These are phyloP conservation scores for Coemansia sp. DNA, from an alignment of 192 early-diverging fungal genomes.

Conservation along the genomic window DNA sequence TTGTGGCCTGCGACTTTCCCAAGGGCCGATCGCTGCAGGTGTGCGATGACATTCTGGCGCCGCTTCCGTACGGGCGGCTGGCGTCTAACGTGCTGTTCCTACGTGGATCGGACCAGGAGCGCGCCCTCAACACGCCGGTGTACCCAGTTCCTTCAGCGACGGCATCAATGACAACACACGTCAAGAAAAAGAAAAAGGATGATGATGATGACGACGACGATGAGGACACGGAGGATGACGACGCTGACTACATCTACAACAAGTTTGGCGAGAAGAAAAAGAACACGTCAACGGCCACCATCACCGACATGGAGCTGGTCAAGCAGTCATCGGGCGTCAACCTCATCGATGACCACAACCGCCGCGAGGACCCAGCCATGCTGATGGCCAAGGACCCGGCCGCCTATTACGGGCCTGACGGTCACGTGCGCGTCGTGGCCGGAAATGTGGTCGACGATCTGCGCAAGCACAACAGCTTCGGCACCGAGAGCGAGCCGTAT, in stretches of 20 bases:
- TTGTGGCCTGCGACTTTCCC: conserved; percentile 45
- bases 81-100: conserved; percentile 48
- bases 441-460: conserved; percentile 48
- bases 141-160: conserved; percentile 30
- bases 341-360: conserved; percentile 49
- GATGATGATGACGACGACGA: conserved; percentile 33
- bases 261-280: conserved; percentile 53
- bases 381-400: conserved; percentile 48
- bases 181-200: no score
- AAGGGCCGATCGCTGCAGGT: conserved; percentile 50
- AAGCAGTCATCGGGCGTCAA: conserved; percentile 49
- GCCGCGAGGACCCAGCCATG: conserved; percentile 50
- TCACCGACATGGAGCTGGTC: conserved; percentile 47
- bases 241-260: conserved; percentile 47
- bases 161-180: conserved; percentile 8
- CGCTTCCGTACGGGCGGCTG: conserved; percentile 41
- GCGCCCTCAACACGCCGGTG: conserved; percentile 45
- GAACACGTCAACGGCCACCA: conserved; percentile 36
- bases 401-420: conserved; percentile 45
- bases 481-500: conserved; percentile 37
- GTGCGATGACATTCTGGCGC: conserved; percentile 42
- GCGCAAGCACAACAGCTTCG: conserved; percentile 43
- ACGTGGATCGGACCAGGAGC: conserved; percentile 45
- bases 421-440: conserved; percentile 40
- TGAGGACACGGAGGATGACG: conserved; percentile 33